phyloP scores from a whole-genome alignment of 1,284 basidiomycete species.

The Ceratobasidium sp. region DNA sequence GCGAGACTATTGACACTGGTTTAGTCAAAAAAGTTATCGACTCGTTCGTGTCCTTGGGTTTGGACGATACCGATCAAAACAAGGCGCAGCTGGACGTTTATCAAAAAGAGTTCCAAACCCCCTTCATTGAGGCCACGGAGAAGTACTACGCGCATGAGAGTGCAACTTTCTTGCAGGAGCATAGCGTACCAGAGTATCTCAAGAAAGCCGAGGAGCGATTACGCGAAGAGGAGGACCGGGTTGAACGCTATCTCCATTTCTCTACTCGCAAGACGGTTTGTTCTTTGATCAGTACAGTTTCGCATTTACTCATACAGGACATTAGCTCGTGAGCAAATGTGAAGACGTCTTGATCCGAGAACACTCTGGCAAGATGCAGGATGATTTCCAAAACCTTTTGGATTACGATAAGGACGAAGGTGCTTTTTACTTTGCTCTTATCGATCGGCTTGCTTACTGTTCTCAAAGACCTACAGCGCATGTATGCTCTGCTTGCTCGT shows the following conservation, averaged over 20 bases:
- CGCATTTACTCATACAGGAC: constrained; percentile 9
- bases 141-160: constrained; percentile 93
- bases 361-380: constrained; percentile 89
- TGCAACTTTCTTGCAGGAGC: constrained; percentile 86
- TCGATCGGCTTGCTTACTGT: not conserved
- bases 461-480: constrained; percentile 78
- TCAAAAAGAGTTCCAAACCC: constrained; percentile 86
- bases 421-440: constrained; percentile 39
- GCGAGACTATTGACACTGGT: constrained; percentile 91
- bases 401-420: constrained; percentile 90
- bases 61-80: constrained; percentile 91
- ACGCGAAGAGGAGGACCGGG: constrained; percentile 93
- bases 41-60: constrained; percentile 93
- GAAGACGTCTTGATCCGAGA: constrained; percentile 92
- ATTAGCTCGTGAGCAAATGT: constrained; percentile 81
- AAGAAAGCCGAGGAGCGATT: constrained; percentile 94
- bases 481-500: constrained; percentile 91
- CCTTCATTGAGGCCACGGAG: constrained; percentile 90
- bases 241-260: constrained; percentile 92
- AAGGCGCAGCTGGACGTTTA: constrained; percentile 95
- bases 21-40: constrained; percentile 97
- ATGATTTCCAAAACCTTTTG: constrained; percentile 91
- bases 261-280: constrained; percentile 77
- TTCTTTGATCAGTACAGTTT: constrained; percentile 1
- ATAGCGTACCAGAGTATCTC: constrained; percentile 95